Conservation (phyloP, 257 asterid genomes). For the Paraleonurus japonicus region DNA sequence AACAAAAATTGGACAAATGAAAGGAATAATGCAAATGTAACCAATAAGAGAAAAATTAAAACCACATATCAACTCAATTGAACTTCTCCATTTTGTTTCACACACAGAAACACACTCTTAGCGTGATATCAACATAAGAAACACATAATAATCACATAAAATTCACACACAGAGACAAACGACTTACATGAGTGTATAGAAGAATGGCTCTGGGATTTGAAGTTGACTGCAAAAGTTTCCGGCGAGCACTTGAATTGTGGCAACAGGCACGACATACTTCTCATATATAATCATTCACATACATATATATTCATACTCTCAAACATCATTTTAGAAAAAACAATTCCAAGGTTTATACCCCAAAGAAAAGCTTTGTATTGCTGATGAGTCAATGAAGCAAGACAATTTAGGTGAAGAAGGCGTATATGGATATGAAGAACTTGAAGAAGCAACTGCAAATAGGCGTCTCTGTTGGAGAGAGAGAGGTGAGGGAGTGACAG, state of each 20-base stretch:
- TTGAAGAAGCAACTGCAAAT: not conserved
- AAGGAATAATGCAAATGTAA: not conserved
- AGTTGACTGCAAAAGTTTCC: conserved; percentile 64
- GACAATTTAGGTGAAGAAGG: not conserved
- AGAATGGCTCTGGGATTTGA: conserved; percentile 53
- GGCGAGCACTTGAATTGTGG: conserved; percentile 94
- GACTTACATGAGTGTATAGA: conserved; percentile 46
- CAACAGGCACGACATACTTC: conserved; percentile 83
- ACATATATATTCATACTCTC: conserved; percentile 20
- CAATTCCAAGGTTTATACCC: not conserved
- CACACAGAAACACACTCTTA: not conserved
- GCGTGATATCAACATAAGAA: not conserved
- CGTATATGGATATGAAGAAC: not conserved
- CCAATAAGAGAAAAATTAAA: conserved; percentile 1
- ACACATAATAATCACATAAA: not conserved
- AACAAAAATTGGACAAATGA: not conserved
- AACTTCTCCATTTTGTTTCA: conserved; percentile 8
- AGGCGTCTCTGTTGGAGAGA: not conserved
- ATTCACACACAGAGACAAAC: not conserved
- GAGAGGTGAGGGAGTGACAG: conserved; percentile 25
- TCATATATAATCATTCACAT: conserved; percentile 31
- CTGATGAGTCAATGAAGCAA: conserved; percentile 25
- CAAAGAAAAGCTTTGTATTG: not conserved
- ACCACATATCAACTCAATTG: conserved; percentile 3
- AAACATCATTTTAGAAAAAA: not conserved